Evolutionary conservation across 768 basidiomycete genomes (phyloP).

Genomic region (Lentinula lateritia): DNA sequence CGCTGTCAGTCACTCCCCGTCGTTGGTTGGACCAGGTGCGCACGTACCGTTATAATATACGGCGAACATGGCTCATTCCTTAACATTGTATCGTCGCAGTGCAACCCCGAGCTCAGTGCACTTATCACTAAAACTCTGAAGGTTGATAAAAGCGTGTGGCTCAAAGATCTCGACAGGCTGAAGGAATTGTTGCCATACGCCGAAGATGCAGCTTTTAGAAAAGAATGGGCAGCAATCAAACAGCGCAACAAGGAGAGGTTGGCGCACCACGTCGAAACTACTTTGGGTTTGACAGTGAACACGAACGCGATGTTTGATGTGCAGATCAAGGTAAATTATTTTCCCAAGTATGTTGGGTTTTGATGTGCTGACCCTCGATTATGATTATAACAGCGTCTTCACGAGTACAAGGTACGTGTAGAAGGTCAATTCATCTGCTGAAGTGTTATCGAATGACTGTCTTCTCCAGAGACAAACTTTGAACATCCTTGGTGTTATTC

Average conservation of each 20-base stretch:
- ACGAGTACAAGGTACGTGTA: constrained; percentile 77
- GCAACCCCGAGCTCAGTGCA: constrained; percentile 82
- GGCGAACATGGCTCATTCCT: background rate
- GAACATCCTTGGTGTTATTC: constrained; percentile 88
- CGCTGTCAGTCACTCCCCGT: constrained; percentile 70
- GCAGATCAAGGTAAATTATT: constrained; percentile 66
- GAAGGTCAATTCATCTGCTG: background rate
- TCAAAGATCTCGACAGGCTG: constrained; percentile 78
- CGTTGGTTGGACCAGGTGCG: constrained; percentile 81
- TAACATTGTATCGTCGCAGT: constrained; percentile 42
- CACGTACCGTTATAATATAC: background rate
- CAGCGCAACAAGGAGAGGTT: constrained; percentile 87
- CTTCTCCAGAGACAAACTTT: constrained; percentile 74
- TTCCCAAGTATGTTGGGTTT: background rate
- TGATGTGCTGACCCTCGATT: no score
- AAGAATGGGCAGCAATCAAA: constrained; percentile 82
- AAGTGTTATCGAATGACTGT: background rate
- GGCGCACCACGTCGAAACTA: constrained; percentile 67
- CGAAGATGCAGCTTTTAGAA: constrained; percentile 71
- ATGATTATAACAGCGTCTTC: constrained; percentile 56
- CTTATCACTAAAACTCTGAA: constrained; percentile 83
- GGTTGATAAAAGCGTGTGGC: constrained; percentile 71
- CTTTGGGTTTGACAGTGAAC: constrained; percentile 66
- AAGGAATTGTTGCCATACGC: constrained; percentile 68
- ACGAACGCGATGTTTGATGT: constrained; percentile 84